Base-by-base conservation (phyloP, 2,329 filamentous ascomycete genomes). In the Pyrenophora teres region DNA sequence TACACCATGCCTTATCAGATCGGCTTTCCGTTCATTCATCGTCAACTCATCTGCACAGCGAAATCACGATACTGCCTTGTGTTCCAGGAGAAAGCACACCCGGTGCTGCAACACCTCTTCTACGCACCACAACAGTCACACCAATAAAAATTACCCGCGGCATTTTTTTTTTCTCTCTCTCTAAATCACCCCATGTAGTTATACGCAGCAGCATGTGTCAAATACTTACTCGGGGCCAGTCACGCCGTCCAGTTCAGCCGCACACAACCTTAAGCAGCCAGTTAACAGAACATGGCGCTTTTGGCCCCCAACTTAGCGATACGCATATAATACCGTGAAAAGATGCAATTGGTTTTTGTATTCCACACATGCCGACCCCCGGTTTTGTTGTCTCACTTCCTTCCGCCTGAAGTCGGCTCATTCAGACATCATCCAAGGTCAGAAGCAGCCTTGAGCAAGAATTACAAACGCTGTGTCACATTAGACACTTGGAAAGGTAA, bases 281-380 rank as follows among this genome's bases (percentile, higher is more conserved):
- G 46, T 40, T 31, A 35, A 25, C 30, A 42, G n/a, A 19, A 35
- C 38, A 25, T 31, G 21, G 10, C 44, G 19, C 27, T 35, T 52
- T 50, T 41, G 45, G 52, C 52, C 52, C 58, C 58, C 58, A 59
- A 54, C 18, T 7, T 40, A 15, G 32, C 43, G 18, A 30, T 23
- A 31, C 27, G 30, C 40, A 56, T 52, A 48, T 54, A 53, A 38
- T 25, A 13, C 27, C 9, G 10, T 18, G 23, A 37, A 33, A 8
- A 4, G 10, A 40, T 36, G 18, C 35, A 2, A 30, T 15, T 18
- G 2, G 8, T n/a, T 31, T 19, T 25, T 6, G 15, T 38, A 15
- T 13, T 40, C 31, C 25, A 6, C 18, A 16, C 18, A 18, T 16
- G 2, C n/a, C 15, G 27, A 10, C 12, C 27, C 6, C 21, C 6